Conservation (phyloP, 148 eudicot species). For the Cornus controversa region DNA sequence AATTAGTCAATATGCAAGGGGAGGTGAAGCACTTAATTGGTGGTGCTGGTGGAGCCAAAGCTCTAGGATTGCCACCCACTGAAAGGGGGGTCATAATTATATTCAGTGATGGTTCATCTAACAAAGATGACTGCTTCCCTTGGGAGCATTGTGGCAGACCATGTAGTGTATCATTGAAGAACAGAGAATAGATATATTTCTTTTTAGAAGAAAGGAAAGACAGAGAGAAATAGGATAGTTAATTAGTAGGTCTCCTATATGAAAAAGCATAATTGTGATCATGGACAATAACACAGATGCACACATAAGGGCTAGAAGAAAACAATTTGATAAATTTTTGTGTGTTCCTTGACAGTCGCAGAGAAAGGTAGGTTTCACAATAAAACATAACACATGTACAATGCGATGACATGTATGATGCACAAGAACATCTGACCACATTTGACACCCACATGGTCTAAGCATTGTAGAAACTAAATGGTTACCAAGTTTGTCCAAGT, state of each 20-base stretch:
- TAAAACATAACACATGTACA: neutral
- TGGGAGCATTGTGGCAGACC: neutral
- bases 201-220: neutral
- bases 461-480: neutral
- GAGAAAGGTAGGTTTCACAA: neutral
- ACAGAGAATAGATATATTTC: neutral
- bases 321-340: neutral
- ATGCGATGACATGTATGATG: neutral
- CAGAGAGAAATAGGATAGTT: neutral
- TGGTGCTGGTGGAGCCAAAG: neutral
- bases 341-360: neutral
- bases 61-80: neutral
- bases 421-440: neutral
- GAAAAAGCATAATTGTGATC: too few species aligned
- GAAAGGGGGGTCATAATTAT: neutral
- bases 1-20: neutral
- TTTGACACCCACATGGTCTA: neutral
- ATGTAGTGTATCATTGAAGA: neutral
- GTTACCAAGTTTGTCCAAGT: neutral
- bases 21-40: neutral
- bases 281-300: too few species aligned
- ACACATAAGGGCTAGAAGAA: neutral
- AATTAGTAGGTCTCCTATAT: neutral
- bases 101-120: neutral
- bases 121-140: neutral